Evolutionary conservation across 2,329 filamentous ascomycete genomes (phyloP), one percentile per base, ranked within the genome.

Genomic region (Venturia pyrina): DNA sequence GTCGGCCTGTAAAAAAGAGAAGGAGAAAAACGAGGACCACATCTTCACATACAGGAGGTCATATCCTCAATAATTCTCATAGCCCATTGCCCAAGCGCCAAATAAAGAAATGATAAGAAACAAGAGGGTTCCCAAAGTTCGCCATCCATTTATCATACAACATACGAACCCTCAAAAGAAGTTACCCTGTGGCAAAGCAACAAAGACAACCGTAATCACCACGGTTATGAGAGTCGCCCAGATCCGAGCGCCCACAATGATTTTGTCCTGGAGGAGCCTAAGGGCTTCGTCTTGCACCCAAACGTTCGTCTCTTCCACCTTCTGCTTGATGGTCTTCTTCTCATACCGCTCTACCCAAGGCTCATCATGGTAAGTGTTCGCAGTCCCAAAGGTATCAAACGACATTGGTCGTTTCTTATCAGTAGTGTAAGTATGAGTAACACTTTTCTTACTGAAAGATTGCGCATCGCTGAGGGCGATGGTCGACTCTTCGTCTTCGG

Each of bases 211-310:
- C 13, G 73, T 73, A 59, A 77, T 64, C 4, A 70, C 62, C 10
- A 73, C 66, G 32, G 76, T 72, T 10, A 73, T 65, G 11, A 77
- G 66, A 4, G 74, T 70, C 5, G 72, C 76, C 74, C 73, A 76
- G 6, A 76, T n/a, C 41, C 77, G 67, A 0, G 75, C 72, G 44
- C 71, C 67, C 67, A 75, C 69, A 0, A 79, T 72, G 1, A 73
- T 72, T 46, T 71, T 70, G 63, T 75, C 73, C 66, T 79, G 78
- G 64, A 77, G 65, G 53, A 70, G 62, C 67, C 71, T 70, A 32
- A 79, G 60, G 24, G 70, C 69, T 57, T 69, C 67, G 44, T 76
- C 75, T 68, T 74, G 75, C 56, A 75, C 70, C 56, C 70, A 69
- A 10, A 73, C 69, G 17, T 71, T 71, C 32, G 70, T 69, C 24